These are phyloP conservation scores for Cephaloascus albidus DNA, from an alignment of 805 yeast species.

Conservation along the genomic window DNA sequence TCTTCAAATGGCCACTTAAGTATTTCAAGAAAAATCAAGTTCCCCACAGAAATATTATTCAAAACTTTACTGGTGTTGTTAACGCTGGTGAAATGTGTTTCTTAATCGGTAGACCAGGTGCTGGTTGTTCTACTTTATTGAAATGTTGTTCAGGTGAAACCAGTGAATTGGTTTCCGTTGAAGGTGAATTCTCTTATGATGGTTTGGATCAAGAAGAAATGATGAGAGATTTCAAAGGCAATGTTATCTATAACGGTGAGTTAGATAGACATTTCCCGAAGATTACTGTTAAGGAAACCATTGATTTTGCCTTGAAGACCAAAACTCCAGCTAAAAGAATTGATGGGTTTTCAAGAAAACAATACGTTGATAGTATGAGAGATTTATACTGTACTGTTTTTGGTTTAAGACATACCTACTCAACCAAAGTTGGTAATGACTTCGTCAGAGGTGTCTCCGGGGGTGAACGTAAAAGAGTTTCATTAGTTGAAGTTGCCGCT, in stretches of 20 bases:
- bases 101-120: conserved; percentile 51
- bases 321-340: conserved; percentile 35
- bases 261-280: conserved; percentile 42
- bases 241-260: conserved; percentile 44
- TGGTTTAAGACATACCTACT: conserved; percentile 50
- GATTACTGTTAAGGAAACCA: conserved; percentile 40
- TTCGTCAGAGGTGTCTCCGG: conserved; percentile 64
- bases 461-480: conserved; percentile 66
- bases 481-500: conserved; percentile 55
- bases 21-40: conserved; percentile 18
- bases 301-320: conserved; percentile 38
- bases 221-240: conserved; percentile 35
- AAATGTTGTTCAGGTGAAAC: conserved; percentile 34
- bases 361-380: conserved; percentile 27
- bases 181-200: conserved; percentile 36
- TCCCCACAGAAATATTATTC: conserved; percentile 25
- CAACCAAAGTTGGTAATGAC: conserved; percentile 60
- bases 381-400: conserved; percentile 30
- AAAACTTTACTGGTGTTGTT: conserved; percentile 30
- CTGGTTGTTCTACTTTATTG: conserved; percentile 53
- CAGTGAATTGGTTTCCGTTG: conserved; percentile 20
- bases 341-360: conserved; percentile 27
- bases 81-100: conserved; percentile 45
- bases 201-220: conserved; percentile 38
- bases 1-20: conserved; percentile 15